Base-by-base conservation (phyloP, 257 asterid genomes). In the Fraxinus americana region DNA sequence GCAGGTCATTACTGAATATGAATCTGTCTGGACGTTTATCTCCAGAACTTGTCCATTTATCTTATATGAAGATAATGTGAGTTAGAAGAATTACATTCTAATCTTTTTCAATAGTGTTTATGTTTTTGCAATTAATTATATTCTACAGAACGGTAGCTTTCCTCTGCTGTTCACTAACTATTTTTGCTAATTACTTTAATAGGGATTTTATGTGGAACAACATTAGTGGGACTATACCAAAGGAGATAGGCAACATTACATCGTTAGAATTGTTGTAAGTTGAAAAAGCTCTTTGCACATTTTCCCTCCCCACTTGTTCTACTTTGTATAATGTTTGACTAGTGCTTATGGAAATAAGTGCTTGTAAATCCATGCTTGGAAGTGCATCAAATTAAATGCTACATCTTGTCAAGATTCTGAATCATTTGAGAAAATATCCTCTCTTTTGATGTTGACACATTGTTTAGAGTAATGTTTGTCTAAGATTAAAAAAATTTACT, bases 151-250 rank as follows among this genome's bases (percentile, higher is more conserved):
- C 59, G 35, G 50, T 69, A 59, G 61, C 74, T 34, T 59, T 61
- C 2, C 34, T 6, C 69, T 4, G 52, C 29, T 57, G 72, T 9
- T 79, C 10, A 81, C 30, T 17, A 72, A 17, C 32, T 38, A 52
- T 71, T 78, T 75, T 32, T 70, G 61, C 71, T 45, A 48, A n/a
- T 76, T 74, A 57, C 43, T 76, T 82, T 67, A 80, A 67, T 73
- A 94, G 97, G 91, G 97, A 92, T 86, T 78, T 94, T 80, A 94
- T 94, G 98, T 91, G 98, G 96, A 94, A 94, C 89, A 80, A 23
- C 48, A 88, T 94, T 80, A 82, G 86, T 11, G 97, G 98, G 79
- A 84, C 81, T 29, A 94, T 94, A 82, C 98, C 98, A 34, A 91
- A 88, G 90, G 97, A 92, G 91, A 92, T 92, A 30, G 97, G 98